phyloP scores from a whole-genome alignment of 805 yeast genomes.

The Candida tammaniensis region DNA sequence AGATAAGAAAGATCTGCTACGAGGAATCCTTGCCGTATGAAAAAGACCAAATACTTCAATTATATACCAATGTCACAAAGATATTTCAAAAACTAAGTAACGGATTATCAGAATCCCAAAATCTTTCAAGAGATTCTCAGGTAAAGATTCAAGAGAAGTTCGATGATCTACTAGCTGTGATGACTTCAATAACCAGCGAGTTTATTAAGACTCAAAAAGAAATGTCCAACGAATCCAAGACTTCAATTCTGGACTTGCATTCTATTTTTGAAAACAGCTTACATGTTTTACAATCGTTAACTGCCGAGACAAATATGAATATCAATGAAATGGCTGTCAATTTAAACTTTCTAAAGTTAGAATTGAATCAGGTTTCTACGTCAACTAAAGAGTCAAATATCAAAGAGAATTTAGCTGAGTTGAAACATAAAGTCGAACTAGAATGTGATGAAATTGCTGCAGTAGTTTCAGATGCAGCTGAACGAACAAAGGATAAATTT shows the following conservation, averaged over 20 bases:
- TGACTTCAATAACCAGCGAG: neutral
- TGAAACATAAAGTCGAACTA: slow-evolving; percentile 3
- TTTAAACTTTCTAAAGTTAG: slow-evolving; percentile 8
- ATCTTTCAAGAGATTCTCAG: slow-evolving; percentile 8
- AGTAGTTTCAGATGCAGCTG: slow-evolving; percentile 2
- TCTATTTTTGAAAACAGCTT: slow-evolving; percentile 4
- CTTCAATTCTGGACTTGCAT: slow-evolving; percentile 6
- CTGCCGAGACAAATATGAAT: slow-evolving; percentile 3
- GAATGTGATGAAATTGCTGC: slow-evolving; percentile 7
- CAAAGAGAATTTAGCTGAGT: neutral
- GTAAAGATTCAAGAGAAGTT: slow-evolving; percentile 12
- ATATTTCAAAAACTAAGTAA: slow-evolving; percentile 11
- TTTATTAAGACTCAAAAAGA: slow-evolving; percentile 5
- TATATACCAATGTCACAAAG: slow-evolving; percentile 47
- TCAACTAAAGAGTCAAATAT: neutral
- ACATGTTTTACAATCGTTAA: slow-evolving; percentile 4
- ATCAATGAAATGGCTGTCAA: slow-evolving; percentile 12
- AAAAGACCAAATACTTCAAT: slow-evolving; percentile 45
- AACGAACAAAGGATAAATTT: slow-evolving; percentile 5
- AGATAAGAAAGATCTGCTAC: slow-evolving; percentile 50
- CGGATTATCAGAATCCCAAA: slow-evolving; percentile 2
- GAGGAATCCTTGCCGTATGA: slow-evolving; percentile 52
- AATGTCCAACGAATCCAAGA: slow-evolving; percentile 7
- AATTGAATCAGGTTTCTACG: slow-evolving; percentile 4
- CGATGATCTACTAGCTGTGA: slow-evolving; percentile 7